Base-by-base conservation (phyloP, 164 flowering plant genomes). In the Protea cynaroides region DNA sequence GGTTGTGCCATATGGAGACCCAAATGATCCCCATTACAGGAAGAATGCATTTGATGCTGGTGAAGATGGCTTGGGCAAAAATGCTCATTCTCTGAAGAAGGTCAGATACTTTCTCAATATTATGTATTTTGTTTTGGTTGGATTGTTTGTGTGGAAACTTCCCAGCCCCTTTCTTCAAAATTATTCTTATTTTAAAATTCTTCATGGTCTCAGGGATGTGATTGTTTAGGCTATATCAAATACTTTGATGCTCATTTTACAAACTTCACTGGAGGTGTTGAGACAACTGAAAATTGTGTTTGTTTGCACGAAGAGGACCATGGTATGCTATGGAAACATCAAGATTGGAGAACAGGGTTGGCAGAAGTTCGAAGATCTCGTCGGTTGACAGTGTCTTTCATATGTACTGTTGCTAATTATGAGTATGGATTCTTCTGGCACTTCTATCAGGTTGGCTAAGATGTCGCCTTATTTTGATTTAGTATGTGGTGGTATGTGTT, bases 21-120 rank as follows among this genome's bases (percentile, higher is more conserved):
- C 96, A 56, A 87, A 84, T 80, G 97, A 84, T 8, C 97, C 97
- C 36, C 97, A 91, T 73, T 91, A 91, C 69, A 75, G 97, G 63
- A 91, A 91, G 63, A 91, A 91, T 84, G 97, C 97, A 56, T 91
- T 91, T 78, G 97, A 91, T 83, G 96, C 97, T 1, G 97, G 97
- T 43, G 96, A 91, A 76, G 97, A 91, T 73, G 97, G 97, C 66
- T 83, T 91, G 37, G 97, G 97, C 25, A 89, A 87, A 83, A 91
- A 91, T 82, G 92, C 97, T 23, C 91, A 89, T 75, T 89, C 97
- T 63, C 88, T 89, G 14, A 91, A 89, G 75, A 89, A 77, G 92
- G 97, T 89, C n/a, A 24, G 25, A 17, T 59, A 36, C 21, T 38
- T 34, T 36, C 40, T 37, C 52, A 0, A 25, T 24, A 12, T 25